Evolutionary conservation across 148 eudicot species (phyloP).

Genomic region (Linanthus parryae): DNA sequence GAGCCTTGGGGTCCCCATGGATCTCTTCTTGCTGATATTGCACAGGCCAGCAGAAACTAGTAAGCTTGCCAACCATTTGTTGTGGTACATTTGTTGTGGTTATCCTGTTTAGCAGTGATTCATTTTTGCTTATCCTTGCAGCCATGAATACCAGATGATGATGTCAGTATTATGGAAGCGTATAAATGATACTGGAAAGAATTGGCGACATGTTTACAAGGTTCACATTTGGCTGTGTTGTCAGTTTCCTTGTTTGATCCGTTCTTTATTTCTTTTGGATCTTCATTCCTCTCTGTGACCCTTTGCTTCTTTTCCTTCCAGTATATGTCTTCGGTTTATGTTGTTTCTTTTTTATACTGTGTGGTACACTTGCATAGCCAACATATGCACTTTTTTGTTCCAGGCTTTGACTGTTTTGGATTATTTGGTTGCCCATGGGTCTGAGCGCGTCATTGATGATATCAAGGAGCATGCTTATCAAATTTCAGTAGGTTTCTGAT

Average conservation of each 20-base stretch:
- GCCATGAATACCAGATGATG: conserved; percentile 88
- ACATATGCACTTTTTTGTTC: conserved; percentile 5
- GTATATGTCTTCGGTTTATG: too few species aligned
- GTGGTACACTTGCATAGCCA: background rate
- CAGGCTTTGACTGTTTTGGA: conserved; percentile 89
- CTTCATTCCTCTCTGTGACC: too few species aligned
- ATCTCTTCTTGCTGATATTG: conserved; percentile 78
- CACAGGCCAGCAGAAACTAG: conserved; percentile 83
- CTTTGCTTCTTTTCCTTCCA: too few species aligned
- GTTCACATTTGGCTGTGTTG: conserved; percentile 25
- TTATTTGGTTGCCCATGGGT: conserved; percentile 87
- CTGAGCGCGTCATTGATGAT: conserved; percentile 88
- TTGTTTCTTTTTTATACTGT: background rate
- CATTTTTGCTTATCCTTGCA: conserved; percentile 23
- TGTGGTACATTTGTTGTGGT: background rate
- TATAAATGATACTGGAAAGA: conserved; percentile 76
- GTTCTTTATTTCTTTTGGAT: background rate
- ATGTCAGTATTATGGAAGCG: conserved; percentile 87
- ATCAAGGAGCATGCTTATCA: conserved; percentile 87
- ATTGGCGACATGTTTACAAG: conserved; percentile 88
- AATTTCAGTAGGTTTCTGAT: conserved; percentile 45
- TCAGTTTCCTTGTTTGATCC: background rate
- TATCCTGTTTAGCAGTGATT: conserved; percentile 3
- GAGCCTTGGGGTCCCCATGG: conserved; percentile 99
- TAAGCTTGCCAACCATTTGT: conserved; percentile 22